These are phyloP conservation scores for Ophiobolus disseminans DNA, from an alignment of 2,329 filamentous ascomycete species.

Conservation along the genomic window DNA sequence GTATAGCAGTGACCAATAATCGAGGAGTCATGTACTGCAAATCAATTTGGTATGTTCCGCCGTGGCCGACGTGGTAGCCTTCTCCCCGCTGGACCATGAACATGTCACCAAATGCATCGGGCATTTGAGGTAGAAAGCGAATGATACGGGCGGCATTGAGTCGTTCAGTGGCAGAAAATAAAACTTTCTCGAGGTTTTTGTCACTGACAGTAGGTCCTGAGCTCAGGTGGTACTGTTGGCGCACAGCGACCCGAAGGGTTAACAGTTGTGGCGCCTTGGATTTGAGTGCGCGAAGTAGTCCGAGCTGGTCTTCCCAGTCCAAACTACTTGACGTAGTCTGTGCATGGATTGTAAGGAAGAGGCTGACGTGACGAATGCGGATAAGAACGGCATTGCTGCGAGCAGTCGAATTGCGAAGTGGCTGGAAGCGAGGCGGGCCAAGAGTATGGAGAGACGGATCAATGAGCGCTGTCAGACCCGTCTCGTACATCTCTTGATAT, in stretches of 20 bases:
- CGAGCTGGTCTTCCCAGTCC: slow-evolving; percentile 1
- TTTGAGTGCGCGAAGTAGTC: not conserved
- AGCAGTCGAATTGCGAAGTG: not conserved
- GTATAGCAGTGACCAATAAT: no score
- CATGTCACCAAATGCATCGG: not conserved
- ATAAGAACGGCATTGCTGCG: not conserved
- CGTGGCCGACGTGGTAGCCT: slow-evolving; percentile 2
- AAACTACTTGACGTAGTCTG: not conserved
- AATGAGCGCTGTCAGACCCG: not conserved
- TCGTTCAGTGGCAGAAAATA: no score
- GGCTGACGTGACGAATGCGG: not conserved
- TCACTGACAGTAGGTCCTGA: not conserved
- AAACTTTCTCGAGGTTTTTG: no score
- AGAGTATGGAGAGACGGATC: not conserved
- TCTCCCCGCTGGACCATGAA: not conserved
- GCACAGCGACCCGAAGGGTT: not conserved
- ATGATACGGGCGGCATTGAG: no score
- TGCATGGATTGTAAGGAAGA: slow-evolving; percentile 1
- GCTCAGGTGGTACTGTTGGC: not conserved
- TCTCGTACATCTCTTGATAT: not conserved
- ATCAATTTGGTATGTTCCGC: no score
- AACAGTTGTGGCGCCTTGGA: not conserved
- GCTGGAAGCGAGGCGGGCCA: not conserved
- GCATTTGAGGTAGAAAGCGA: not conserved
- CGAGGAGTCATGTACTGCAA: no score